Evolutionary conservation across 768 basidiomycete species (phyloP).

Genomic region (Royoungia palumana): DNA sequence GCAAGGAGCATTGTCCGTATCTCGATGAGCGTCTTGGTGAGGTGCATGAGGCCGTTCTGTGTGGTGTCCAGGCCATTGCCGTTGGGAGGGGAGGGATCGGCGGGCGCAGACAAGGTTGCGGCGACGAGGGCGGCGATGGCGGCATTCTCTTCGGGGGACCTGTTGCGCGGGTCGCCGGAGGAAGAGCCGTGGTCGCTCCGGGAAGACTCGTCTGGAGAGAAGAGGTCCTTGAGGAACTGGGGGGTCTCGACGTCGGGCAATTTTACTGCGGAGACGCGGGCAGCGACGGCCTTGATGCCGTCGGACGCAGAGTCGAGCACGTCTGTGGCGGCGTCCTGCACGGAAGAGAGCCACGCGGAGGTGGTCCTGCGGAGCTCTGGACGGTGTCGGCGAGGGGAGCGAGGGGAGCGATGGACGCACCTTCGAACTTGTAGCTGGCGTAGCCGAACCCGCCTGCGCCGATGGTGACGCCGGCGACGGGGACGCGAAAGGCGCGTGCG

Average conservation of each 20-base stretch:
- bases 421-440: slow-evolving; percentile 96
- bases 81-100: slow-evolving; percentile 40
- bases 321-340: slow-evolving; percentile 59
- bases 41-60: slow-evolving; percentile 85
- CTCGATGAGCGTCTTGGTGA: slow-evolving; percentile 94
- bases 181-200: slow-evolving; percentile 25
- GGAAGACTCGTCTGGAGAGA: slow-evolving; percentile 29
- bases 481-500: slow-evolving; percentile 82
- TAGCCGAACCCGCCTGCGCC: slow-evolving; percentile 92
- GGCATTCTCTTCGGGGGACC: slow-evolving; percentile 52
- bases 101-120: slow-evolving; percentile 75
- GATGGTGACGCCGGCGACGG: slow-evolving; percentile 83
- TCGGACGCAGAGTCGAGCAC: slow-evolving; percentile 72
- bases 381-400: not conserved
- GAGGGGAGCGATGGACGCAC: slow-evolving; percentile 39
- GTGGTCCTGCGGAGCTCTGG: slow-evolving; percentile 75
- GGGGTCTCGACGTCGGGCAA: slow-evolving; percentile 54
- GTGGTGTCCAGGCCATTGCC: slow-evolving; percentile 42
- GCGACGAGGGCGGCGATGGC: slow-evolving; percentile 73
- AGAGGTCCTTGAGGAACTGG: slow-evolving; percentile 69
- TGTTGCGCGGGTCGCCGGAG: slow-evolving; percentile 36
- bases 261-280: slow-evolving; percentile 58
- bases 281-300: slow-evolving; percentile 56
- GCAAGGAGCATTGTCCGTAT: slow-evolving; percentile 92
- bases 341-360: slow-evolving; percentile 58